These are phyloP conservation scores for Penicillium sp. DNA, from an alignment of 2,329 filamentous ascomycete genomes.

Conservation along the genomic window DNA sequence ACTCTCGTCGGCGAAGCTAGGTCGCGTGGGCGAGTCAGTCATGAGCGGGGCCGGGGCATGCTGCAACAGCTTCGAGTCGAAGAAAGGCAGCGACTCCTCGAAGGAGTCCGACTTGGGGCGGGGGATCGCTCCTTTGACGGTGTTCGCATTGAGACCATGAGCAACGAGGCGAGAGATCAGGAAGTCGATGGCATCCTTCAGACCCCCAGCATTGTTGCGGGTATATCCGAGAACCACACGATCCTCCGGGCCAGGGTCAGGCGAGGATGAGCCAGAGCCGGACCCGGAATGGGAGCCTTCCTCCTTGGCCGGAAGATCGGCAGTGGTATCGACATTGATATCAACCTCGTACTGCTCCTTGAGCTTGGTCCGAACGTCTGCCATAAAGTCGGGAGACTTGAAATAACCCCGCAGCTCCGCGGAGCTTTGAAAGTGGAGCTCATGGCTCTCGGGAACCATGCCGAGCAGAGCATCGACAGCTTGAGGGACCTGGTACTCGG, in stretches of 20 bases:
- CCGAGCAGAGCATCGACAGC: slow-evolving; percentile 94
- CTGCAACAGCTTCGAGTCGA: slow-evolving; percentile 93
- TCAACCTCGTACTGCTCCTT: slow-evolving; percentile 91
- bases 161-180: slow-evolving; percentile 79
- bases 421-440: slow-evolving; percentile 75
- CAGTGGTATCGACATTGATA: slow-evolving; percentile 60
- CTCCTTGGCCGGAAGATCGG: slow-evolving; percentile 31
- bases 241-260: slow-evolving; percentile 49
- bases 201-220: slow-evolving; percentile 89
- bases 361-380: slow-evolving; percentile 75
- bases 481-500: slow-evolving; percentile 96
- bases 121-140: slow-evolving; percentile 89
- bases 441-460: slow-evolving; percentile 96
- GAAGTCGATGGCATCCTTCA: slow-evolving; percentile 95
- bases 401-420: slow-evolving; percentile 75
- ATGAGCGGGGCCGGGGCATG: slow-evolving; percentile 75
- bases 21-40: slow-evolving; percentile 84
- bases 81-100: slow-evolving; percentile 93
- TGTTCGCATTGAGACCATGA: slow-evolving; percentile 78
- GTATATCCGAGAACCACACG: slow-evolving; percentile 76
- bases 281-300: slow-evolving; percentile 18
- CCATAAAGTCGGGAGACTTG: slow-evolving; percentile 72
- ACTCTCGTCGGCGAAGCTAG: slow-evolving; percentile 74
- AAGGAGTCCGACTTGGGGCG: slow-evolving; percentile 99
- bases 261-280: slow-evolving; percentile 30